phyloP scores from a whole-genome alignment of 495 filamentous ascomycete genomes.

The Penicillium alfredii region DNA sequence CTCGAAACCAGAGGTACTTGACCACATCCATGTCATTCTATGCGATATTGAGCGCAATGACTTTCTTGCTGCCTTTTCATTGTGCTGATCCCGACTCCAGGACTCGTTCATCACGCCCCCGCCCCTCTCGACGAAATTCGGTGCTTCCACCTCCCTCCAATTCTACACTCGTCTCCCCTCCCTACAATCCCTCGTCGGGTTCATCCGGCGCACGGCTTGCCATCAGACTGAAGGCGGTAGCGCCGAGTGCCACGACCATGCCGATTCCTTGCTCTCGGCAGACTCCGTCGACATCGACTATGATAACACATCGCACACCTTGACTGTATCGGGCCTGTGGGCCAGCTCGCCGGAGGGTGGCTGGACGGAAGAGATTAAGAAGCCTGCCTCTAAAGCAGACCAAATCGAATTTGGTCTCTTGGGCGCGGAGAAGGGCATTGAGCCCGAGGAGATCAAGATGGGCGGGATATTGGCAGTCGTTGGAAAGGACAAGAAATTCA shows the following conservation, averaged over 20 bases:
- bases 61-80: too few species aligned
- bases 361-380: slow-evolving; percentile 47
- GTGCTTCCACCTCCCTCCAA: slow-evolving; percentile 59
- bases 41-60: too few species aligned
- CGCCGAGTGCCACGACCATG: slow-evolving; percentile 31
- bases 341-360: slow-evolving; percentile 34
- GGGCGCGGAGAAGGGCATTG: slow-evolving; percentile 54
- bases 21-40: too few species aligned
- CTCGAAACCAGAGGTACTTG: slow-evolving; percentile 39
- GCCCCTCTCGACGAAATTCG: slow-evolving; percentile 58
- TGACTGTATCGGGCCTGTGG: slow-evolving; percentile 61
- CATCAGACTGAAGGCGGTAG: slow-evolving; percentile 12
- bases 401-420: slow-evolving; percentile 81
- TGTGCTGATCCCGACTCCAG: slow-evolving; percentile 27
- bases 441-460: slow-evolving; percentile 67
- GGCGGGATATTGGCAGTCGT: slow-evolving; percentile 75
- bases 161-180: slow-evolving; percentile 59
- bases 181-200: slow-evolving; percentile 50
- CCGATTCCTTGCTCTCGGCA: slow-evolving; percentile 40
- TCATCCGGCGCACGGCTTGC: slow-evolving; percentile 55
- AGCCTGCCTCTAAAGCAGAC: slow-evolving; percentile 28
- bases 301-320: slow-evolving; percentile 59
- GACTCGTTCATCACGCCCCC: slow-evolving; percentile 61
- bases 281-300: slow-evolving; percentile 72
- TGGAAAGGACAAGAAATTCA: slow-evolving; percentile 62